Evolutionary conservation across 371 early-diverging fungal genomes (phyloP).

Genomic region (Actinomucor elegans): DNA sequence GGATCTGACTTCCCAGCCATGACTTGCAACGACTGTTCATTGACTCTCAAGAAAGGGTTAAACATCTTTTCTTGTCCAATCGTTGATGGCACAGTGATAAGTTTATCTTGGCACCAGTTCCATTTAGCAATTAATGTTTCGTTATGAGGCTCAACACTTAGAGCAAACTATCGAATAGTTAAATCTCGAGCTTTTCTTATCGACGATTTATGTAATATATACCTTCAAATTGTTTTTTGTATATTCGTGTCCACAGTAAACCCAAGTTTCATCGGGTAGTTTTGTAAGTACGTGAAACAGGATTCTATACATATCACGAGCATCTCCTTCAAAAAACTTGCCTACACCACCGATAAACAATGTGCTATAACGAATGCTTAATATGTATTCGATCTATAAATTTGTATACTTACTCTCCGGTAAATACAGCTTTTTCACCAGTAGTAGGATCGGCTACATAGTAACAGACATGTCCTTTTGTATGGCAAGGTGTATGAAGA

Average conservation of each 20-base stretch:
- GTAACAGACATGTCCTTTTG: constrained; percentile 85
- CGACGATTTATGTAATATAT: not conserved
- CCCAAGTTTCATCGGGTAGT: constrained; percentile 85
- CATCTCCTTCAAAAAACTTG: constrained; percentile 92
- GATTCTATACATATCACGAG: constrained; percentile 81
- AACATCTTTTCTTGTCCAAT: constrained; percentile 82
- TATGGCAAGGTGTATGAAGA: constrained; percentile 86
- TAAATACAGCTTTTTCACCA: constrained; percentile 47
- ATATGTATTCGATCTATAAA: not conserved
- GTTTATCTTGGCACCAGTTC: constrained; percentile 52
- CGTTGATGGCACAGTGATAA: constrained; percentile 80
- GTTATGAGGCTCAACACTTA: constrained; percentile 50
- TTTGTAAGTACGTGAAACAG: constrained; percentile 70
- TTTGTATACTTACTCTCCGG: constrained; percentile 36
- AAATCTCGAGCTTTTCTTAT: too few relatives aligned
- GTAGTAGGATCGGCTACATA: constrained; percentile 65
- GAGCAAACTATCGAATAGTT: constrained; percentile 56
- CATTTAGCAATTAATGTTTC: constrained; percentile 55
- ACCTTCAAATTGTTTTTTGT: constrained; percentile 42
- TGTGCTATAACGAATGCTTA: constrained; percentile 18
- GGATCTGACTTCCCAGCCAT: constrained; percentile 66
- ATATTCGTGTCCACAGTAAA: constrained; percentile 76
- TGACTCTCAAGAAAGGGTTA: constrained; percentile 90
- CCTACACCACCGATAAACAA: constrained; percentile 76
- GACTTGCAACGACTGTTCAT: constrained; percentile 66